Conservation (phyloP, 2,329 filamentous ascomycete genomes). For the Penicillium sp. region DNA sequence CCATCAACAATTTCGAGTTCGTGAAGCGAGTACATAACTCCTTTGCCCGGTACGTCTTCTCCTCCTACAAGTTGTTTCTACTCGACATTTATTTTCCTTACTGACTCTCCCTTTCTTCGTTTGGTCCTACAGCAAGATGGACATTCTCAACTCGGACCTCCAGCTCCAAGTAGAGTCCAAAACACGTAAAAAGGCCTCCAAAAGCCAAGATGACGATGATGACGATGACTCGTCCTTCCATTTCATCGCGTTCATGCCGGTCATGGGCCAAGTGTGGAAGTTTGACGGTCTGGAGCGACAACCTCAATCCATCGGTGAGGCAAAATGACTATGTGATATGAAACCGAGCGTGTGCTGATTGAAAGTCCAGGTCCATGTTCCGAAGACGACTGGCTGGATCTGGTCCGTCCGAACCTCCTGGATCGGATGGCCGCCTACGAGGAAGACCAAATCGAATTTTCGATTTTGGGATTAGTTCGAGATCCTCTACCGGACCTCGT, state of each 20-base stretch:
- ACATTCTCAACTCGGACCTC: constrained; percentile 75
- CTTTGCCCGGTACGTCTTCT: constrained; percentile 67
- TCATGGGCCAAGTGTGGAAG: constrained; percentile 78
- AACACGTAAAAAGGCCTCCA: constrained; percentile 42
- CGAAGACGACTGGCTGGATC: constrained; percentile 69
- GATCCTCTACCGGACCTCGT: constrained; percentile 64
- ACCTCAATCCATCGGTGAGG: constrained; percentile 67
- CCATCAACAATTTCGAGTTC: constrained; percentile 74
- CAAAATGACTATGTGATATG: neutral
- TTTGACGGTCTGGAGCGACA: constrained; percentile 81
- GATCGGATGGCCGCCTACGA: constrained; percentile 71
- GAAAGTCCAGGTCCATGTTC: constrained; percentile 46
- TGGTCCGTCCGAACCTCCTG: constrained; percentile 69
- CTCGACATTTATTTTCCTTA: neutral
- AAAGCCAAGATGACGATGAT: constrained; percentile 50
- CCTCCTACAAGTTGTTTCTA: neutral
- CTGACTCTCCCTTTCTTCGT: constrained; percentile 10
- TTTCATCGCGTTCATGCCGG: constrained; percentile 87
- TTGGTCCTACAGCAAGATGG: constrained; percentile 64
- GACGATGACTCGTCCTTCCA: constrained; percentile 73
- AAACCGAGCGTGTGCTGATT: constrained; percentile 3
- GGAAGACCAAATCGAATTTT: constrained; percentile 73
- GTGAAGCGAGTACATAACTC: constrained; percentile 87
- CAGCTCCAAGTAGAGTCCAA: constrained; percentile 58
- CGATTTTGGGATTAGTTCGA: constrained; percentile 74